These are phyloP conservation scores for Neofusicoccum parvum DNA, from an alignment of 2,329 filamentous ascomycete genomes.

Conservation along the genomic window DNA sequence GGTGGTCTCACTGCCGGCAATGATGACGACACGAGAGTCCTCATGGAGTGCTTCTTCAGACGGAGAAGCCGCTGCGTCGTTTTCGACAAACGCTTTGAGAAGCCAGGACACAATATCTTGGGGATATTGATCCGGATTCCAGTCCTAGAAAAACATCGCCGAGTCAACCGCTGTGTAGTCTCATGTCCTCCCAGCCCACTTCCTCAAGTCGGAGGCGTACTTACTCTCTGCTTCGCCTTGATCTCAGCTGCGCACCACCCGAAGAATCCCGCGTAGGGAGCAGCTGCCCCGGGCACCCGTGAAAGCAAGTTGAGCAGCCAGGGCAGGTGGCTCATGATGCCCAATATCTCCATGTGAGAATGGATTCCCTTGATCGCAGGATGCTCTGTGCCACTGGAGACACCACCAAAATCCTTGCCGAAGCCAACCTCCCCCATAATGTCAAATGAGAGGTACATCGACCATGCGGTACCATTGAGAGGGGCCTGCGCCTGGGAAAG, in stretches of 20 bases:
- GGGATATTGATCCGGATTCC: conserved; percentile 27
- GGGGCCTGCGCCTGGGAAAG: background rate
- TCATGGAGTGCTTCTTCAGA: conserved; percentile 34
- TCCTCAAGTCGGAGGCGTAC: conserved; percentile 22
- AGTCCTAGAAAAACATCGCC: conserved; percentile 24
- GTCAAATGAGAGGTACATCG: conserved; percentile 48
- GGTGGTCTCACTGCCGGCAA: conserved; percentile 44
- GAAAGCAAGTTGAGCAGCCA: conserved; percentile 39
- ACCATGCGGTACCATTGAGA: conserved; percentile 35
- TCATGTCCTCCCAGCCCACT: too few species aligned
- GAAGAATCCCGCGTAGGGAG: conserved; percentile 33
- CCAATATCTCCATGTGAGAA: conserved; percentile 36
- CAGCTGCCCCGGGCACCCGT: conserved; percentile 34
- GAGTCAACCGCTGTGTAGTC: too few species aligned
- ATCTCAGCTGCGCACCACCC: conserved; percentile 33
- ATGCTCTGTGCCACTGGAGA: conserved; percentile 30
- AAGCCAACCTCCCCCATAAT: conserved; percentile 52
- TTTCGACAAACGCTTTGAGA: conserved; percentile 41
- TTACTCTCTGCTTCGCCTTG: conserved; percentile 31
- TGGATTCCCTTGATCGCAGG: conserved; percentile 40
- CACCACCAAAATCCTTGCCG: conserved; percentile 44
- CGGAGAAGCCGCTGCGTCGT: conserved; percentile 38
- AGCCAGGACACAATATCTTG: conserved; percentile 46
- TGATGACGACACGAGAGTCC: conserved; percentile 37
- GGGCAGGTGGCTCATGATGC: conserved; percentile 36